Conservation (phyloP, 2,329 filamentous ascomycete species). For the Macrophomina tecta region DNA sequence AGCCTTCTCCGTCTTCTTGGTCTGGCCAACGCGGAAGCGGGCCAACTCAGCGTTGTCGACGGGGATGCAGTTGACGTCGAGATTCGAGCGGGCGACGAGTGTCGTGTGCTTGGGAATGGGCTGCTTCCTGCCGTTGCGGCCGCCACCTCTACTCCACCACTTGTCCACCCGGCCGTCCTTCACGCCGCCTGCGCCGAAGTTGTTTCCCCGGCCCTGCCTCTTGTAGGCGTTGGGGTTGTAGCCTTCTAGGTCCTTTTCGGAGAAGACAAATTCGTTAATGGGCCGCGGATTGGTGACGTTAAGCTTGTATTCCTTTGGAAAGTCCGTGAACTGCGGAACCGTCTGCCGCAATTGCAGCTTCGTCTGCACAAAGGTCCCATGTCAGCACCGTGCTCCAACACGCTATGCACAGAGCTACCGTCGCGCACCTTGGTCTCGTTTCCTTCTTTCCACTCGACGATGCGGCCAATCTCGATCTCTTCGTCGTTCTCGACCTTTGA, state of each 20-base stretch:
- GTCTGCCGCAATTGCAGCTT: constrained; percentile 29
- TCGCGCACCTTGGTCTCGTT: constrained; percentile 24
- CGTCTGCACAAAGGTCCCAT: constrained; percentile 9
- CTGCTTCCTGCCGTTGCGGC: constrained; percentile 15
- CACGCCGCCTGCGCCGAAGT: constrained; percentile 31
- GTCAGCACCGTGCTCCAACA: constrained; percentile 2
- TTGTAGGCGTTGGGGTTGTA: constrained; percentile 56
- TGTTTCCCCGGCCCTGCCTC: constrained; percentile 33
- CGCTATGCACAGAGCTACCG: not conserved
- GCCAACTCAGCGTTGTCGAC: constrained; percentile 38
- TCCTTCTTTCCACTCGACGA: constrained; percentile 30
- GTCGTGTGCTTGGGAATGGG: constrained; percentile 45
- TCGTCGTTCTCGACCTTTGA: constrained; percentile 46
- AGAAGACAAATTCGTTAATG: constrained; percentile 89
- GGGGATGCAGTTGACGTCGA: constrained; percentile 55
- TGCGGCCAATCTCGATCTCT: constrained; percentile 45
- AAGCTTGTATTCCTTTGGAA: constrained; percentile 90
- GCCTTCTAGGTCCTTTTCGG: constrained; percentile 88
- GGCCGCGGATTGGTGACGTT: constrained; percentile 70
- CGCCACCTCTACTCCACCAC: constrained; percentile 10
- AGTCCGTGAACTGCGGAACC: constrained; percentile 32
- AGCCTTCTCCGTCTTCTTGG: constrained; percentile 15
- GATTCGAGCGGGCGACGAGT: constrained; percentile 63
- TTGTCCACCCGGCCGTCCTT: constrained; percentile 24
- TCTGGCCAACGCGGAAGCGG: constrained; percentile 16